Base-by-base conservation (phyloP, 2,329 filamentous ascomycete species). In the Botrytis hyacinthi region DNA sequence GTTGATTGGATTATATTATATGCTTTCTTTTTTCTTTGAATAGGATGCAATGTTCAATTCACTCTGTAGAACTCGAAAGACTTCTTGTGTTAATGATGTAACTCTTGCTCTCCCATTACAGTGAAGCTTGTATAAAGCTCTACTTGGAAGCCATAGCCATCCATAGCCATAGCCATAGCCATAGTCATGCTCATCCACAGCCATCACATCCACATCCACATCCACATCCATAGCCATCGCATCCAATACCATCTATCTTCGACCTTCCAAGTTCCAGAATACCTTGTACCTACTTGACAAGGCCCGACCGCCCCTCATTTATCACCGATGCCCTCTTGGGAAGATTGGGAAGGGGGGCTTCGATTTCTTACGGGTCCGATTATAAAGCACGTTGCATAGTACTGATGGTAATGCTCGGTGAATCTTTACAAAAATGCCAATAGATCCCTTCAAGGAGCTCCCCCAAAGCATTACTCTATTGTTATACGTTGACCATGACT, bases 341-440 rank as follows among this genome's bases (percentile, higher is more conserved):
- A 65, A 63, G 26, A 29, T 29, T 44, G 44, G 10, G n/a, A 32
- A 46, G 61, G 37, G 16, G 42, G 20, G 62, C 18, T 48, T 46
- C 32, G 16, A 54, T 37, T 67, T 67, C 63, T 51, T 67, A 67
- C 63, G 65, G 65, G 44, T 57, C 65, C 46, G 46, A 68, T 68
- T 54, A 68, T 57, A 57, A 68, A 68, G 65, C 65, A 48, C 9
- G 8, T 66, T 66, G 22, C 63, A 66, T 65, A 9, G 51, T 9
- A 40, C 16, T 57, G 51, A 57, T 57, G 14, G 61, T 6, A 51
- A 29, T 40, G 46, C 32, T 48, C 65, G 32, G 65, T 67, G 65
- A 67, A 40, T n/a, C 42, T 51, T 29, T n/a, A 40, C 51, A 8
- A 29, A 29, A 54, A 40, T 67, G 65, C 32, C 26, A 20, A 40